phyloP scores from a whole-genome alignment of 495 filamentous ascomycete genomes.

The Lasiosphaeria hispida region DNA sequence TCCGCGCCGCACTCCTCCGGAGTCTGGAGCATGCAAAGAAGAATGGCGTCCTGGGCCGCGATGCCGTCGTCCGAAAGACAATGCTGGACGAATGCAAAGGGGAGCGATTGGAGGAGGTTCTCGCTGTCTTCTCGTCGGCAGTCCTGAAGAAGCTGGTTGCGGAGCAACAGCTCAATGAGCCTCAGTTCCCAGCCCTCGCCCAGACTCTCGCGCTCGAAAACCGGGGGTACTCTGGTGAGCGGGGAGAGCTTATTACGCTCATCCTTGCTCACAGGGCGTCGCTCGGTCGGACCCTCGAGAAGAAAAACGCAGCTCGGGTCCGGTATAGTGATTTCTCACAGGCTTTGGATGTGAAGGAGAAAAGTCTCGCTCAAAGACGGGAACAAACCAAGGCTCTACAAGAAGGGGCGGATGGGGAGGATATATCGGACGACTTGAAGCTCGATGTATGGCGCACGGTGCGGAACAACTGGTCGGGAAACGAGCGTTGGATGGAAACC shows the following conservation, averaged over 20 bases:
- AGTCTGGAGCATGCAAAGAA: conserved; percentile 79
- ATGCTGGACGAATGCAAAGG: conserved; percentile 92
- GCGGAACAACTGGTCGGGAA: conserved; percentile 71
- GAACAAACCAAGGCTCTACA: conserved; percentile 37
- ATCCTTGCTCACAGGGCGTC: conserved; percentile 70
- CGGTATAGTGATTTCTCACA: conserved; percentile 57
- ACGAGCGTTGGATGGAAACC: conserved; percentile 63
- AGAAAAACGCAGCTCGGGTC: conserved; percentile 53
- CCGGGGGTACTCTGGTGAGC: conserved; percentile 57
- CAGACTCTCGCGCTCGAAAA: conserved; percentile 62
- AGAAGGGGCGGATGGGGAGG: conserved; percentile 7
- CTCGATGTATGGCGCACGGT: conserved; percentile 50
- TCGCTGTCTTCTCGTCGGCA: conserved; percentile 73
- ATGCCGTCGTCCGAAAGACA: conserved; percentile 75
- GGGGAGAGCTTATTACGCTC: conserved; percentile 60
- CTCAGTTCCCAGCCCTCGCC: conserved; percentile 44
- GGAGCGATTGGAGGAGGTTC: conserved; percentile 74
- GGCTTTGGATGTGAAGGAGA: conserved; percentile 52
- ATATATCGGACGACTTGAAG: conserved; percentile 38
- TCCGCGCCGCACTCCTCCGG: conserved; percentile 80
- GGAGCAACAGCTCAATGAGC: conserved; percentile 37
- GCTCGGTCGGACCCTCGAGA: conserved; percentile 49
- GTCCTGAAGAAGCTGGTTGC: conserved; percentile 69
- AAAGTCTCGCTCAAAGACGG: conserved; percentile 38
- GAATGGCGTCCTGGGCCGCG: conserved; percentile 74